phyloP scores from a whole-genome alignment of 305 asterid genomes.

The Fraxinus ornus region DNA sequence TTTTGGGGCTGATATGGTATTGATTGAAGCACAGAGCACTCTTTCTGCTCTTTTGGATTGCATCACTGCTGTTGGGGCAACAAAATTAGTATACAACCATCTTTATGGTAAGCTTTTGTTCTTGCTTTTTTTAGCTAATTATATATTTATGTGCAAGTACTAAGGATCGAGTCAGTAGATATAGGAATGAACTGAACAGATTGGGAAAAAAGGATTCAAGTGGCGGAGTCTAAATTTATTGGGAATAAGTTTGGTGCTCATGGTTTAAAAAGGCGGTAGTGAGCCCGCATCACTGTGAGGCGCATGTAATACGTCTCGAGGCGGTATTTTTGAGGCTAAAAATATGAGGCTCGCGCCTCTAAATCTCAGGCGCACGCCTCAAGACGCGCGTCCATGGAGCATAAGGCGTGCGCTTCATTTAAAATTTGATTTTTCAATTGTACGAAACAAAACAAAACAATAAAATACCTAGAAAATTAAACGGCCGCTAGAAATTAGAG shows the following conservation, averaged over 20 bases:
- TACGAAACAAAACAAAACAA: too few species aligned
- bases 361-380: too few species aligned
- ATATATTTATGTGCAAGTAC: background rate
- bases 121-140: background rate
- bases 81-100: conserved; percentile 74
- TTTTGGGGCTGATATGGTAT: conserved; percentile 70
- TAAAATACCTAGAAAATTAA: too few species aligned
- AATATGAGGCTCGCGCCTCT: too few species aligned
- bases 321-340: too few species aligned
- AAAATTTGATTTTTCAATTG: too few species aligned
- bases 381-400: too few species aligned
- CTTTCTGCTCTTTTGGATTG: conserved; percentile 65
- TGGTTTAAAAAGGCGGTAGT: too few species aligned
- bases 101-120: conserved; percentile 60
- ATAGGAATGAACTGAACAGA: background rate
- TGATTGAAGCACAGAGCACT: conserved; percentile 70
- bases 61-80: conserved; percentile 65
- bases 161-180: background rate
- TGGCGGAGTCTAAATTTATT: background rate
- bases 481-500: too few species aligned
- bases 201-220: background rate
- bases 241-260: background rate
- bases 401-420: too few species aligned
- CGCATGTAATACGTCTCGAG: too few species aligned
- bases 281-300: too few species aligned